These are phyloP conservation scores for Penstemon newberryi DNA, from an alignment of 257 asterid genomes.

Conservation along the genomic window DNA sequence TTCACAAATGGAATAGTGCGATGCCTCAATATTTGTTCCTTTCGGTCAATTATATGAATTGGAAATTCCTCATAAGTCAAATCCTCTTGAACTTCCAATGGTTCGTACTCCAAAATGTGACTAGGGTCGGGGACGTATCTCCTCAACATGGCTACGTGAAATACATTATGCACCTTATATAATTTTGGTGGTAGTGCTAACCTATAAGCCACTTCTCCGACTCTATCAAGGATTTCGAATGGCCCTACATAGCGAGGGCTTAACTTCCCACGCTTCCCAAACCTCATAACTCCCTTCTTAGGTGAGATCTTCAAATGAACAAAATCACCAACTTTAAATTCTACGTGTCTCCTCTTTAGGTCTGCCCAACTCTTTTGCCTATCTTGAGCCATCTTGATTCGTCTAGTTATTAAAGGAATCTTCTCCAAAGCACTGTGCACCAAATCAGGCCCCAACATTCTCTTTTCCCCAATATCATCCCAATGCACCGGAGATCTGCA, in stretches of 20 bases:
- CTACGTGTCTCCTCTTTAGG: background rate
- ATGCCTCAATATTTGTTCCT: background rate
- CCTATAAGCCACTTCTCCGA: background rate
- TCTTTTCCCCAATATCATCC: background rate
- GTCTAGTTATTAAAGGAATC: background rate
- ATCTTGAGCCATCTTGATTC: background rate
- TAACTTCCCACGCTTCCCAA: background rate
- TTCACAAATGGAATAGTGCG: background rate
- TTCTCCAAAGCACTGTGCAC: background rate
- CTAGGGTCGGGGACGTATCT: background rate
- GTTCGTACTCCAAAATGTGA: background rate
- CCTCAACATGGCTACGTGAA: background rate
- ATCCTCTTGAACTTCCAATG: background rate
- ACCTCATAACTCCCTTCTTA: background rate
- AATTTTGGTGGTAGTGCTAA: background rate
- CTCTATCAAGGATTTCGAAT: background rate
- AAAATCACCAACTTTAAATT: conserved; percentile 1
- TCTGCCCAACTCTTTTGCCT: conserved; percentile 13
- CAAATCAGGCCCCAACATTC: background rate
- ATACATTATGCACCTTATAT: background rate
- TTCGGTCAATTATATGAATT: background rate
- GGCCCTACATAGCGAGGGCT: conserved; percentile 1
- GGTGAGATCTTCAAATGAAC: background rate
- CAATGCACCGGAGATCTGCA: background rate
- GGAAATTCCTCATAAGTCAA: background rate